These are phyloP conservation scores for Pseudogymnoascus sp. DNA, from an alignment of 2,329 filamentous ascomycete genomes.

Conservation along the genomic window DNA sequence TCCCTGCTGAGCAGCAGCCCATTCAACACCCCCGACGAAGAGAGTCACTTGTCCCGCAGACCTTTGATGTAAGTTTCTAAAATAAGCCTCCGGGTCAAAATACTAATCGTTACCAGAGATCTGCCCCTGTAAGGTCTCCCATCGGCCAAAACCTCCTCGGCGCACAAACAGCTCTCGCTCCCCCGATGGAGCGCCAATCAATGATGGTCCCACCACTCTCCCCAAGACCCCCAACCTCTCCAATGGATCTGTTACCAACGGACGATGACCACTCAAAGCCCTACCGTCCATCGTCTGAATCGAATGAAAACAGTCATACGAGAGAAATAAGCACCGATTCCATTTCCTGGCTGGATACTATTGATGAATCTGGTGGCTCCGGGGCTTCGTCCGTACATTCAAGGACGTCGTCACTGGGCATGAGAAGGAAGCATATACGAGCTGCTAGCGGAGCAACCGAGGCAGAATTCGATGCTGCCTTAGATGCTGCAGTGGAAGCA, in stretches of 20 bases:
- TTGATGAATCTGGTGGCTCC: constrained; percentile 82
- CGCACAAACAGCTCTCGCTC: constrained; percentile 36
- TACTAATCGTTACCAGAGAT: constrained; percentile 24
- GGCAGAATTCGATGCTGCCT: constrained; percentile 85
- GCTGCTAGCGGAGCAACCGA: constrained; percentile 67
- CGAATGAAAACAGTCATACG: constrained; percentile 36
- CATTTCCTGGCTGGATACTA: constrained; percentile 89
- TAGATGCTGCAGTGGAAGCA: constrained; percentile 92
- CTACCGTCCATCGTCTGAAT: constrained; percentile 31
- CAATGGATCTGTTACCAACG: constrained; percentile 23
- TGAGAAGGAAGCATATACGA: constrained; percentile 65
- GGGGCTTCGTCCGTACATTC: constrained; percentile 76
- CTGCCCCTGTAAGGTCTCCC: constrained; percentile 17
- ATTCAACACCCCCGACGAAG: constrained; percentile 29
- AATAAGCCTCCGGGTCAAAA: constrained; percentile 22
- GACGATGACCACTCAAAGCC: constrained; percentile 3
- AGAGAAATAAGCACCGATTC: constrained; percentile 68
- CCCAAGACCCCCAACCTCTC: constrained; percentile 52
- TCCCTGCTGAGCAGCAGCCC: constrained; percentile 22
- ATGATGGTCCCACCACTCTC: constrained; percentile 64
- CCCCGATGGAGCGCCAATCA: constrained; percentile 51
- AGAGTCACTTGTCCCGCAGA: constrained; percentile 31
- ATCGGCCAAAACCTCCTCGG: constrained; percentile 19
- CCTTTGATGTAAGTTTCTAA: constrained; percentile 22
- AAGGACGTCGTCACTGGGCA: constrained; percentile 62